These are phyloP conservation scores for Tricholoma sp. DNA, from an alignment of 768 basidiomycete genomes.

Conservation along the genomic window DNA sequence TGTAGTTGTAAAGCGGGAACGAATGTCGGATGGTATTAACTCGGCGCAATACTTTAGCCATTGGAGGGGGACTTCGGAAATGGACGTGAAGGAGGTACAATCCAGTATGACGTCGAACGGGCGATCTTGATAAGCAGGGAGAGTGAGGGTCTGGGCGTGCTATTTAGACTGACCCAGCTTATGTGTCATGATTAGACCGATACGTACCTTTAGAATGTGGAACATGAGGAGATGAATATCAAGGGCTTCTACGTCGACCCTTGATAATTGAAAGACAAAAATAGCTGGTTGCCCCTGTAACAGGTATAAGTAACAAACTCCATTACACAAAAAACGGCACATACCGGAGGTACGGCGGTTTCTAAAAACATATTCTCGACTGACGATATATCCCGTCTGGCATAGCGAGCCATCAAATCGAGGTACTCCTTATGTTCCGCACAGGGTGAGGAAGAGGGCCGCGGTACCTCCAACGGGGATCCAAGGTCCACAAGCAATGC, in stretches of 20 bases:
- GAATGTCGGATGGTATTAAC: slow-evolving; percentile 66
- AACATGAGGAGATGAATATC: slow-evolving; percentile 77
- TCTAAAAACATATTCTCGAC: slow-evolving; percentile 67
- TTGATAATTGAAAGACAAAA: slow-evolving; percentile 63
- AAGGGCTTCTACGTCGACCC: slow-evolving; percentile 72
- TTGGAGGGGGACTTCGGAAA: slow-evolving; percentile 75
- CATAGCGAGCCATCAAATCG: slow-evolving; percentile 62
- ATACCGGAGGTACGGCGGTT: slow-evolving; percentile 41
- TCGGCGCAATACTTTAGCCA: slow-evolving; percentile 79
- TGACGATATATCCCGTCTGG: slow-evolving; percentile 52
- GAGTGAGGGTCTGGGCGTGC: slow-evolving; percentile 42
- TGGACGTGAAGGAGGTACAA: slow-evolving; percentile 71
- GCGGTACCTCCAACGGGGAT: slow-evolving; percentile 61
- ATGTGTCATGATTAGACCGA: neutral
- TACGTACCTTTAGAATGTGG: slow-evolving; percentile 66
- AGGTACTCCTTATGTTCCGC: slow-evolving; percentile 58
- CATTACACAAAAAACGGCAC: slow-evolving; percentile 5
- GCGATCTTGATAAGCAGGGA: slow-evolving; percentile 40
- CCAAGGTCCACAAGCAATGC: slow-evolving; percentile 76
- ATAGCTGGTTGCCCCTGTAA: slow-evolving; percentile 41
- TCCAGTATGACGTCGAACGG: slow-evolving; percentile 74
- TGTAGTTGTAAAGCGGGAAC: slow-evolving; percentile 51
- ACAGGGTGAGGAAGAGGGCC: slow-evolving; percentile 43
- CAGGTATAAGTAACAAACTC: neutral
- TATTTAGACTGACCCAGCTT: neutral